These are phyloP conservation scores for Lactifluus pinguis DNA, from an alignment of 768 basidiomycete genomes.

Conservation along the genomic window DNA sequence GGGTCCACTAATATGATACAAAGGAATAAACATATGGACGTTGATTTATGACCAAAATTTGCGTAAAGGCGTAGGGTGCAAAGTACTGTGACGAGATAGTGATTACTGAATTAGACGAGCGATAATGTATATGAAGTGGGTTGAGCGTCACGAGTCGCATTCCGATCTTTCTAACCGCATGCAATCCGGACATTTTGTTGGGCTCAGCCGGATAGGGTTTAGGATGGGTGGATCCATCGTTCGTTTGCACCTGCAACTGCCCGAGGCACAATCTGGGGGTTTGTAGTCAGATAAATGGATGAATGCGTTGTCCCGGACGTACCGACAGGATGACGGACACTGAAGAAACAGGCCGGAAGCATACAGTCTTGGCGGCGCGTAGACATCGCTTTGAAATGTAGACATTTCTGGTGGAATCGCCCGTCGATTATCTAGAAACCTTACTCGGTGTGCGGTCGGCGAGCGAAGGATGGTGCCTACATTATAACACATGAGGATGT, in stretches of 20 bases:
- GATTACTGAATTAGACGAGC: not conserved
- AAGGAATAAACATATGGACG: slow-evolving; percentile 13
- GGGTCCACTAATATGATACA: not conserved
- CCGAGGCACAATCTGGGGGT: slow-evolving; percentile 7
- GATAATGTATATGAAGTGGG: not conserved
- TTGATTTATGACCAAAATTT: not conserved
- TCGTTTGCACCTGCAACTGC: slow-evolving; percentile 17
- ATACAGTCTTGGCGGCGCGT: slow-evolving; percentile 23
- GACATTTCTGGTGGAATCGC: slow-evolving; percentile 21
- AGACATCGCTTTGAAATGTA: slow-evolving; percentile 24
- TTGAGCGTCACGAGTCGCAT: not conserved
- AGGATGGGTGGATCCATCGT: slow-evolving; percentile 21
- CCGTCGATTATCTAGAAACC: slow-evolving; percentile 22
- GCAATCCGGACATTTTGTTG: slow-evolving; percentile 19
- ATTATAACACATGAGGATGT: slow-evolving; percentile 20
- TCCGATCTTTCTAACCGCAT: not conserved
- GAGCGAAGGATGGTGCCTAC: slow-evolving; percentile 2
- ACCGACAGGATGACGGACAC: slow-evolving; percentile 20
- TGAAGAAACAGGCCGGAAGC: slow-evolving; percentile 20
- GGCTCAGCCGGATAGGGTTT: slow-evolving; percentile 24
- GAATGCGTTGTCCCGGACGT: not conserved
- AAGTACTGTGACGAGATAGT: not conserved
- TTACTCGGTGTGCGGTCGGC: not conserved
- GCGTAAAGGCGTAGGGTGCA: not conserved
- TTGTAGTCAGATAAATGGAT: not conserved